phyloP scores from a whole-genome alignment of 257 asterid species.

The Schizonepeta tenuifolia region DNA sequence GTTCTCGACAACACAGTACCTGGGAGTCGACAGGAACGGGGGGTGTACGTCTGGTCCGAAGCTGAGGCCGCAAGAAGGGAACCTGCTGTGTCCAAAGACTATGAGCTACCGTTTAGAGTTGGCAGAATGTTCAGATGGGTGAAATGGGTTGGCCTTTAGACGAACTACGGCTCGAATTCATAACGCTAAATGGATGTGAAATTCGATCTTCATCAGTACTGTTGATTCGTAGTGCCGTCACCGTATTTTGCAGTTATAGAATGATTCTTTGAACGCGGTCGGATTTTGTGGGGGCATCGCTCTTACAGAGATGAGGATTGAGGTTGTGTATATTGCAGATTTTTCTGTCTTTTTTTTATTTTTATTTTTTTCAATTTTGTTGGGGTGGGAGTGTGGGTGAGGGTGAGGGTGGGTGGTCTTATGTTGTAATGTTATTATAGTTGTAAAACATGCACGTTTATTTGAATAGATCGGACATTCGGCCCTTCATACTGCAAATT shows the following conservation, averaged over 20 bases:
- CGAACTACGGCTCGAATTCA: neutral
- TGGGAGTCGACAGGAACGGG: slow-evolving; percentile 91
- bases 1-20: slow-evolving; percentile 93
- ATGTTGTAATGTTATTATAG: slow-evolving; percentile 37
- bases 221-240: neutral
- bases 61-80: slow-evolving; percentile 91
- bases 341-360: neutral
- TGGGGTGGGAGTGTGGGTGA: neutral
- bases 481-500: slow-evolving; percentile 23
- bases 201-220: neutral
- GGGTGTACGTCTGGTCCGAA: slow-evolving; percentile 92
- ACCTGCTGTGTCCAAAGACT: slow-evolving; percentile 85
- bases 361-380: neutral
- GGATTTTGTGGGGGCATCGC: slow-evolving; percentile 35
- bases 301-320: slow-evolving; percentile 34
- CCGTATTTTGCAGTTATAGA: slow-evolving; percentile 27
- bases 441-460: slow-evolving; percentile 46
- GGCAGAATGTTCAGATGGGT: slow-evolving; percentile 92
- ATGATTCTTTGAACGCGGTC: slow-evolving; percentile 31
- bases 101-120: slow-evolving; percentile 82
- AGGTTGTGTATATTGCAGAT: slow-evolving; percentile 47
- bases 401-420: neutral
- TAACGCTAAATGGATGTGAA: neutral
- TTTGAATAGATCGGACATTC: slow-evolving; percentile 25
- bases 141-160: slow-evolving; percentile 90